These are phyloP conservation scores for Anastatica hierochuntica DNA, from an alignment of 345 rosid genomes.

Conservation along the genomic window DNA sequence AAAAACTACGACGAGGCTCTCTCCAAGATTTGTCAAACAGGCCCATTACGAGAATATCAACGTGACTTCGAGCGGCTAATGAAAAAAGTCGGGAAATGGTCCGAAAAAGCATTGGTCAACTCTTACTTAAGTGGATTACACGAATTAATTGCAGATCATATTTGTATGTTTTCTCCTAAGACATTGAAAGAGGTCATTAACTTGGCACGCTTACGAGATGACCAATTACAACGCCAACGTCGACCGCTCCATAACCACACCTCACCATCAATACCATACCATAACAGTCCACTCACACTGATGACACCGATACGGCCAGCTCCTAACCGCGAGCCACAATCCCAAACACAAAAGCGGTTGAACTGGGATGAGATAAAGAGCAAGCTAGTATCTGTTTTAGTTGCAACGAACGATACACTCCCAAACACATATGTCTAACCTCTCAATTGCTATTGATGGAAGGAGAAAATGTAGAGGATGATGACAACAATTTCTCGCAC, in stretches of 20 bases:
- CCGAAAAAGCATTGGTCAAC: not conserved
- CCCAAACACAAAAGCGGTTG: not conserved
- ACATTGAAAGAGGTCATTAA: not conserved
- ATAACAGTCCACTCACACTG: too few species aligned
- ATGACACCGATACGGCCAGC: not conserved
- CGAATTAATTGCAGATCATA: rapidly evolving
- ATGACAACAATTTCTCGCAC: too few species aligned
- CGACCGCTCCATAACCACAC: not conserved
- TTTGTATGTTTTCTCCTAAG: not conserved
- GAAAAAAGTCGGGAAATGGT: conserved; percentile 31
- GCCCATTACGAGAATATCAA: conserved; percentile 38
- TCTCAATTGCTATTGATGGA: too few species aligned
- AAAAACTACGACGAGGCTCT: not conserved
- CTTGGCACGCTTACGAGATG: not conserved
- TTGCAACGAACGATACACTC: not conserved
- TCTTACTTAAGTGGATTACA: not conserved
- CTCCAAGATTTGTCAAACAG: not conserved
- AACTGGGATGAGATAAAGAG: not conserved
- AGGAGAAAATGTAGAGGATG: too few species aligned
- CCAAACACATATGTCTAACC: not conserved
- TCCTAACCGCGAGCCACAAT: not conserved
- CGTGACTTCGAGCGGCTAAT: conserved; percentile 63
- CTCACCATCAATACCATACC: too few species aligned
- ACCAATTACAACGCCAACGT: not conserved
- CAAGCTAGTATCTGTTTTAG: not conserved